Evolutionary conservation across 305 asterid genomes (phyloP), one percentile per base, ranked within the genome.

Genomic region (Fraxinus ornus): DNA sequence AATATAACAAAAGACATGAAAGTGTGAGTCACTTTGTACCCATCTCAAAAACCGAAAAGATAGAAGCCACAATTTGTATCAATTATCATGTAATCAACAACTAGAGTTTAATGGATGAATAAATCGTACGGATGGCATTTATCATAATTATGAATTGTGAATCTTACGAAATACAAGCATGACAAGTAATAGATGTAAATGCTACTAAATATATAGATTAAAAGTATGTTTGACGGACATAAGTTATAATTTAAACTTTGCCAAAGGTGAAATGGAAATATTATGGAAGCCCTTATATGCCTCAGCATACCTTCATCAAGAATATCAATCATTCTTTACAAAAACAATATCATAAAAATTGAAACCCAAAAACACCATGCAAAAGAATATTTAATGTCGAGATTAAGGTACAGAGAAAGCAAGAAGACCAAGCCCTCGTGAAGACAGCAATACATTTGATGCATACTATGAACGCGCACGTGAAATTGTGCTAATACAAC

Each of bases 401-500:
- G 44, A 76, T 76, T 1, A 44, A 49, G 15, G 72, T 1, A 17
- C 21, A n/a, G n/a, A 57, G 68, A 21, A 22, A 57, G 12, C 60
- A 71, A 81, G 76, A 71, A 81, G 76, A 52, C n/a, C 35, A 79
- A 80, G 32, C 28, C 70, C 82, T 68, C 75, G 47, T 74, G 81
- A 83, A 83, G 89, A 85, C 91, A 89, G 88, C 89, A 87, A 82
- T 77, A 80, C 83, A 85, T 35, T 35, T 35, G 80, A 75, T 55
- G 35, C 70, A 80, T 85, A 74, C 83, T 33, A 87, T 66, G 72
- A 66, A 76, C 0, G 21, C 72, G 85, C 92, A 88, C 92, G 90
- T 87, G 91, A 90, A 82, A 82, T 64, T 83, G 83, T 88, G 90
- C 87, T 75, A 55, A 83, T 62, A 57, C 82, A 77, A 76, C 84